A percentile compares a stretch with the other conserved stretches of the same genome.
Evolutionary conservation across 2,329 filamentous ascomycete species (phyloP).

Genomic region (Cadophora gregata): DNA sequence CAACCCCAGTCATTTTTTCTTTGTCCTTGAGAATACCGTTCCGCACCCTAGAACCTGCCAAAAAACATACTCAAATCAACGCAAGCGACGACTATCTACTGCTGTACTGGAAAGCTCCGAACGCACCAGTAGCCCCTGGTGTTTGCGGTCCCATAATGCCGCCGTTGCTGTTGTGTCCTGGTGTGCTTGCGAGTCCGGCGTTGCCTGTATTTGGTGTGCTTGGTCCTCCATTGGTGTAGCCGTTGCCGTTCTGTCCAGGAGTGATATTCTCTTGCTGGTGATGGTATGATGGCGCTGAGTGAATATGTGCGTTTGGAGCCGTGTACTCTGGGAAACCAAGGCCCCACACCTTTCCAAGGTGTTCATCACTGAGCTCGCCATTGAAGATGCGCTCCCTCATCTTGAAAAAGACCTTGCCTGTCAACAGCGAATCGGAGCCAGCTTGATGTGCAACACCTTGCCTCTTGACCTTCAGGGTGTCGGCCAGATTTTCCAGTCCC

Average conservation of each 20-base stretch:
- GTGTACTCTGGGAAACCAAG: slow-evolving; percentile 72
- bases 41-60: slow-evolving; percentile 5
- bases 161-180: slow-evolving; percentile 60
- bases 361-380: slow-evolving; percentile 79
- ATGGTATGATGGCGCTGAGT: slow-evolving; percentile 46
- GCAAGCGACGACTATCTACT: slow-evolving; percentile 36
- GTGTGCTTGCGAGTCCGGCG: slow-evolving; percentile 53
- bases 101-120: slow-evolving; percentile 67
- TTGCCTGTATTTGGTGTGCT: slow-evolving; percentile 76
- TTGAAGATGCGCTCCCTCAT: slow-evolving; percentile 89
- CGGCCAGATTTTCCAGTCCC: slow-evolving; percentile 90
- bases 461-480: slow-evolving; percentile 88
- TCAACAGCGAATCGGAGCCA: slow-evolving; percentile 91
- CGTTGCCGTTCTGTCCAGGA: slow-evolving; percentile 56
- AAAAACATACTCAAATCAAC: not conserved
- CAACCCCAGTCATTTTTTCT: slow-evolving; percentile 15
- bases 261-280: slow-evolving; percentile 54
- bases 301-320: slow-evolving; percentile 48
- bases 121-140: slow-evolving; percentile 72
- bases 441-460: slow-evolving; percentile 89
- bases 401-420: slow-evolving; percentile 93
- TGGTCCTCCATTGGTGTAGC: slow-evolving; percentile 57
- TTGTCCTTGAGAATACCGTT: not conserved
- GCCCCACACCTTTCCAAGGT: slow-evolving; percentile 91
- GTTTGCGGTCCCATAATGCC: slow-evolving; percentile 74